These are phyloP conservation scores for Gaultheria prostrata DNA, from an alignment of 148 eudicot genomes.

Conservation along the genomic window DNA sequence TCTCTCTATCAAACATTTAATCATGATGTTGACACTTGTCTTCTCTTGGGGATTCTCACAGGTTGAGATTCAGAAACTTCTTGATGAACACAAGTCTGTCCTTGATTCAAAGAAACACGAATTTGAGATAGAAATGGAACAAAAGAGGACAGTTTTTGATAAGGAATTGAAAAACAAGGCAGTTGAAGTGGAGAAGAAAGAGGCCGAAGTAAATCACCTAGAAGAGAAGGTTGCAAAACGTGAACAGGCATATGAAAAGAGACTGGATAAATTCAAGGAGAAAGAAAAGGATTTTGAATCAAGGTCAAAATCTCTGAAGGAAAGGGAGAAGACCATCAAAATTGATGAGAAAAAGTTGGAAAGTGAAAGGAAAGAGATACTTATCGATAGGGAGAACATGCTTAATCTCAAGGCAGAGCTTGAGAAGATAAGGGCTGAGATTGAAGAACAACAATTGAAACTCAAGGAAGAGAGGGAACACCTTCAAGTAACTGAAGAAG, in stretches of 20 bases:
- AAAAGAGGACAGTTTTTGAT: constrained; percentile 56
- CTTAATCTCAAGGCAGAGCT: constrained; percentile 59
- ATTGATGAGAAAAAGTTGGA: constrained; percentile 65
- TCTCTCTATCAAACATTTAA: not conserved
- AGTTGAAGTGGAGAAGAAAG: constrained; percentile 64
- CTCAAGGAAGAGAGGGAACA: constrained; percentile 62
- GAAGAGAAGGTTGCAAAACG: constrained; percentile 79
- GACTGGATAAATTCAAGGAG: constrained; percentile 66
- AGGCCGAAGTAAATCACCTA: constrained; percentile 62
- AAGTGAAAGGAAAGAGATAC: constrained; percentile 60
- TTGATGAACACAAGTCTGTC: constrained; percentile 68
- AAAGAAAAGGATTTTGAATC: constrained; percentile 60
- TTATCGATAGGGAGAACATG: constrained; percentile 53
- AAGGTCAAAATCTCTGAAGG: constrained; percentile 62
- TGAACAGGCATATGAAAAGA: constrained; percentile 81
- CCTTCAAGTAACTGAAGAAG: constrained; percentile 83
- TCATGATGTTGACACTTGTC: not conserved
- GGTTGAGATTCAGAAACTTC: constrained; percentile 79
- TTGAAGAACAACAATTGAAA: constrained; percentile 49
- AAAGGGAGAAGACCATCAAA: constrained; percentile 65
- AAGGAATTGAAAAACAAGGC: constrained; percentile 60
- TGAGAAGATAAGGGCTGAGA: constrained; percentile 49
- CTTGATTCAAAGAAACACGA: constrained; percentile 56
- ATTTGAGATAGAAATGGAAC: constrained; percentile 66
- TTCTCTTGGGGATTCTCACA: constrained; percentile 28